phyloP scores from a whole-genome alignment of 805 yeast genomes.

The fission yeast (Schizosaccharomyces pombe) region DNA sequence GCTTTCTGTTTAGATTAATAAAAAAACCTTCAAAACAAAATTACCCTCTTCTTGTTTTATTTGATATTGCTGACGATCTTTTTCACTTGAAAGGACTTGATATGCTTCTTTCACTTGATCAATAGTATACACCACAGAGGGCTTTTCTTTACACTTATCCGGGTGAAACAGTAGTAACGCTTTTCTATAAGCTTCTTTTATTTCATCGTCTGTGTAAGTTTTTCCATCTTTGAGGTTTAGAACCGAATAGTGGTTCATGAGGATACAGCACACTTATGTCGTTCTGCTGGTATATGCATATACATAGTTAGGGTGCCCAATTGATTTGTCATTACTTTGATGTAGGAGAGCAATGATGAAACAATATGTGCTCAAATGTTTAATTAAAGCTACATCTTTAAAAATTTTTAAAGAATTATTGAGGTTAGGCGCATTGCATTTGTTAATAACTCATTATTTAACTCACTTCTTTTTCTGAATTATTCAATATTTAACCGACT shows the following conservation, averaged over 20 bases:
- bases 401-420: too few species aligned
- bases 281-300: too few species aligned
- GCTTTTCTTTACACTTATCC: background rate
- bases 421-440: too few species aligned
- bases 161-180: background rate
- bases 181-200: conserved; percentile 19
- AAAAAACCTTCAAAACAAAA: background rate
- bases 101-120: conserved; percentile 18
- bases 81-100: background rate
- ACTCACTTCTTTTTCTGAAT: too few species aligned
- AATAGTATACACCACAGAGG: background rate
- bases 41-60: background rate
- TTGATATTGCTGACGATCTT: background rate
- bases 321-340: too few species aligned
- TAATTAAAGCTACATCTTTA: too few species aligned
- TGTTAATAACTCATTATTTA: too few species aligned
- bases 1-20: background rate
- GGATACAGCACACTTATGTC: conserved; percentile 66
- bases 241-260: conserved; percentile 29
- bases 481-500: too few species aligned
- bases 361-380: too few species aligned
- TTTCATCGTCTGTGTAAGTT: conserved; percentile 12
- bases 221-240: conserved; percentile 73
- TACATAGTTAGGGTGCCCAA: too few species aligned
- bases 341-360: too few species aligned